Evolutionary conservation across 129 eudicot species (phyloP).

Genomic region (Mikania micrantha): DNA sequence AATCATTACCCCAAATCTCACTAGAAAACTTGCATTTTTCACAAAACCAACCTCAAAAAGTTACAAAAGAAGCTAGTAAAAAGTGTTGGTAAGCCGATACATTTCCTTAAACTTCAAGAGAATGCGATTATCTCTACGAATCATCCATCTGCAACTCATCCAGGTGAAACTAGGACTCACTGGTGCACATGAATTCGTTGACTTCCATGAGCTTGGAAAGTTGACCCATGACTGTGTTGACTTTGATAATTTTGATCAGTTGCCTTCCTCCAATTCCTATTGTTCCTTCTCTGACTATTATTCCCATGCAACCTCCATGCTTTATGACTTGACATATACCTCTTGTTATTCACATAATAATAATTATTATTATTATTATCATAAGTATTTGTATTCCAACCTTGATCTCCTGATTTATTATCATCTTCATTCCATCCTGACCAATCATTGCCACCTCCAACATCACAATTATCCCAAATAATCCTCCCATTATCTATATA

Average conservation of each 20-base stretch:
- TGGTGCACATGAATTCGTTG: conserved; percentile 15
- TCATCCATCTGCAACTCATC: not conserved
- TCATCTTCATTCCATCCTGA: not conserved
- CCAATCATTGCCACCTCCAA: conserved; percentile 6
- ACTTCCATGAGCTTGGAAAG: conserved; percentile 8
- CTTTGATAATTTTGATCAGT: conserved; percentile 4
- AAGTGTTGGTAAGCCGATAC: not conserved
- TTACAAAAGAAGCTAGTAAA: not conserved
- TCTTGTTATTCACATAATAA: conserved; percentile 20
- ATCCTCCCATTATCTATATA: conserved; percentile 20
- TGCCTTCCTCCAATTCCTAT: conserved; percentile 19
- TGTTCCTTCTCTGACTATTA: conserved; percentile 19
- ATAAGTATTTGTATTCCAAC: conserved; percentile 31
- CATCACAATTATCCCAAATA: conserved; percentile 21
- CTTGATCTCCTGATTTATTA: conserved; percentile 20
- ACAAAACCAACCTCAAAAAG: conserved; percentile 1
- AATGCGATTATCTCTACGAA: conserved; percentile 2
- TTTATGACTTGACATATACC: conserved; percentile 10
- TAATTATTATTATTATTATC: conserved; percentile 1
- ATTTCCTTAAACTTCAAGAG: not conserved
- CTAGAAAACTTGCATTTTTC: not conserved
- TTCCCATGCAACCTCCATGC: conserved; percentile 21
- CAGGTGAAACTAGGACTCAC: not conserved
- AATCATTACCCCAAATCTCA: conserved; percentile 7
- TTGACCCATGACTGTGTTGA: conserved; percentile 15